phyloP scores from a whole-genome alignment of 345 rosid species.

The Trapa bicornis region DNA sequence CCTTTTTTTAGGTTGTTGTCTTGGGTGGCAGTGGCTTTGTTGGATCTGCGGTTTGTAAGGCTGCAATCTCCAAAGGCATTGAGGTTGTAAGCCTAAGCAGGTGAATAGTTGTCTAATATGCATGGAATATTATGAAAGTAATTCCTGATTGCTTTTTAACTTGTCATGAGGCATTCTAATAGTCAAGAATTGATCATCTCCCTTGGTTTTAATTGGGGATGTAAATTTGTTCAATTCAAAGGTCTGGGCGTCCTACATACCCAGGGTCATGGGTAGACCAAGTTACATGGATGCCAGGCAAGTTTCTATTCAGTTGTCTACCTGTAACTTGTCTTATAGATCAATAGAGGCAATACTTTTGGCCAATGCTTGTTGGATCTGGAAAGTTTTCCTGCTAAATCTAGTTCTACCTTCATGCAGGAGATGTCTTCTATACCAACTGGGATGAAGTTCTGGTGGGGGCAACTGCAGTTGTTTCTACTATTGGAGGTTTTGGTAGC shows the following conservation, averaged over 20 bases:
- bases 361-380: background rate
- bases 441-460: constrained; percentile 96
- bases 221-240: constrained; percentile 13
- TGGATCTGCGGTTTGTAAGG: constrained; percentile 92
- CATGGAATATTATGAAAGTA: background rate
- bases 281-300: constrained; percentile 78
- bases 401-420: constrained; percentile 22
- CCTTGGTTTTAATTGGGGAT: background rate
- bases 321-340: background rate
- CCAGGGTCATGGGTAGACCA: constrained; percentile 80
- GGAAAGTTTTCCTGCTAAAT: background rate
- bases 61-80: constrained; percentile 69
- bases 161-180: background rate
- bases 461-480: constrained; percentile 83
- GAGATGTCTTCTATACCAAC: constrained; percentile 81
- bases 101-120: constrained; percentile 16
- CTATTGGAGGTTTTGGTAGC: constrained; percentile 83
- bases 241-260: constrained; percentile 73
- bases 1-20: constrained; percentile 62
- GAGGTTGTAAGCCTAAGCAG: constrained; percentile 89
- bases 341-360: background rate
- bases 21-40: constrained; percentile 85
- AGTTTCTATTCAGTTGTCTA: constrained; percentile 9
- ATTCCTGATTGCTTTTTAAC: background rate
- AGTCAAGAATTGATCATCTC: background rate